phyloP scores from a whole-genome alignment of 768 basidiomycete species.

The Cystobasidium onofrii region DNA sequence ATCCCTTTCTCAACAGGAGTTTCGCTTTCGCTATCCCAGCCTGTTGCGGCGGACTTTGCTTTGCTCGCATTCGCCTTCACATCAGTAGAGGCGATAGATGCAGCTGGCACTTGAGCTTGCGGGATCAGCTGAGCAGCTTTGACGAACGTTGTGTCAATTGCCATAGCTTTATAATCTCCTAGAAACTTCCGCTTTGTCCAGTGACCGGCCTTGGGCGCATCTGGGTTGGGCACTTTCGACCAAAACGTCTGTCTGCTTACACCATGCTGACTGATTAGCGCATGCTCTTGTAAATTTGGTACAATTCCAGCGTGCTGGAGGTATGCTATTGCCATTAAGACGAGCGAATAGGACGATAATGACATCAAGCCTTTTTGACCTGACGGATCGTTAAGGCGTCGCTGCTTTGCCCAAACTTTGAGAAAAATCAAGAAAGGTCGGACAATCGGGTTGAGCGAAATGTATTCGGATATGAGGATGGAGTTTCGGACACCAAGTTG shows the following conservation, averaged over 20 bases:
- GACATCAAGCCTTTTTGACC: constrained; percentile 42
- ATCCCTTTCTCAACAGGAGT: neutral
- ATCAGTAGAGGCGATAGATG: neutral
- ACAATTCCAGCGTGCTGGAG: constrained; percentile 48
- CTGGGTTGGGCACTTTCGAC: constrained; percentile 10
- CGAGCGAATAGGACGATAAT: constrained; percentile 59
- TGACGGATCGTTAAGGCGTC: constrained; percentile 52
- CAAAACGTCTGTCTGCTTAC: constrained; percentile 31
- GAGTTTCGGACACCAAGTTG: constrained; percentile 53
- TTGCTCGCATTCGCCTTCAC: neutral
- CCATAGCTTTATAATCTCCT: constrained; percentile 26
- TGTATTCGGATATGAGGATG: constrained; percentile 53
- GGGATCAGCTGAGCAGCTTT: neutral
- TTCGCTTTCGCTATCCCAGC: neutral
- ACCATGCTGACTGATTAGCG: constrained; percentile 28
- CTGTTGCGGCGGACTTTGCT: neutral
- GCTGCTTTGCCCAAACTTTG: constrained; percentile 58
- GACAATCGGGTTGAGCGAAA: constrained; percentile 48
- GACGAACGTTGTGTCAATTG: constrained; percentile 29
- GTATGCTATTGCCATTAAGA: constrained; percentile 57
- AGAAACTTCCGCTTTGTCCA: constrained; percentile 5
- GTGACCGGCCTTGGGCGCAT: neutral
- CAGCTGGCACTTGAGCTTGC: neutral
- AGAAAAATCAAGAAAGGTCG: constrained; percentile 51
- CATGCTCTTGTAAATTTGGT: constrained; percentile 38